A percentile compares a stretch with the other conserved stretches of the same genome.
These are phyloP conservation scores for Hypomyces perniciosus DNA, from an alignment of 2,329 filamentous ascomycete species.

Conservation along the genomic window DNA sequence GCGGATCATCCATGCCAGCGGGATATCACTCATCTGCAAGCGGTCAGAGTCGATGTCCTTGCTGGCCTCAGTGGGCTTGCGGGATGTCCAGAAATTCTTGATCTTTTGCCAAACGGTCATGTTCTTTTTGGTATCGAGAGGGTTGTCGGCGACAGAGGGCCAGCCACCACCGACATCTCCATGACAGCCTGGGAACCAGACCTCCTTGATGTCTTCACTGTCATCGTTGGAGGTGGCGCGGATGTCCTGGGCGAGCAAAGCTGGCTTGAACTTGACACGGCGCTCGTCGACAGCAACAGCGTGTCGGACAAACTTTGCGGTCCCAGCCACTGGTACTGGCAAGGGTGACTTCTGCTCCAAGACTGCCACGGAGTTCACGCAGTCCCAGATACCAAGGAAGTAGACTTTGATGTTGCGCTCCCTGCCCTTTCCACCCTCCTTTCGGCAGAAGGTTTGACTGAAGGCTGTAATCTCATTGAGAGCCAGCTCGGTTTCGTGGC, in stretches of 20 bases:
- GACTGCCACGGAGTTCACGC: slow-evolving; percentile 45
- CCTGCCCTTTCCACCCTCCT: slow-evolving; percentile 19
- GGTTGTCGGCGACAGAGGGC: slow-evolving; percentile 26
- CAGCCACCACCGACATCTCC: slow-evolving; percentile 50
- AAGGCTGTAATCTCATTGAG: slow-evolving; percentile 38
- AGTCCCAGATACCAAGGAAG: slow-evolving; percentile 52
- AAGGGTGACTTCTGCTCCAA: slow-evolving; percentile 33
- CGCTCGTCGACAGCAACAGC: slow-evolving; percentile 49
- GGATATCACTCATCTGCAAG: slow-evolving; percentile 43
- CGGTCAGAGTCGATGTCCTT: slow-evolving; percentile 27
- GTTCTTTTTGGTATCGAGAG: slow-evolving; percentile 19
- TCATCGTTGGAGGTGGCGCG: slow-evolving; percentile 19
- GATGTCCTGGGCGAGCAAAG: slow-evolving; percentile 39
- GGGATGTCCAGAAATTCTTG: slow-evolving; percentile 31
- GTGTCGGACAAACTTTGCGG: slow-evolving; percentile 43
- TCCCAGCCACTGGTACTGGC: slow-evolving; percentile 33
- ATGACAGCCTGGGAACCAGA: slow-evolving; percentile 52
- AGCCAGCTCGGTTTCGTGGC: slow-evolving; percentile 19
- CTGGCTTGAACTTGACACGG: slow-evolving; percentile 49
- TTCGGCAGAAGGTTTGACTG: slow-evolving; percentile 42
- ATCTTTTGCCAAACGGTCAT: slow-evolving; percentile 30
- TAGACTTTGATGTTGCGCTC: slow-evolving; percentile 40
- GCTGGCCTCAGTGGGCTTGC: slow-evolving; percentile 26
- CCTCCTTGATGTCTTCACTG: slow-evolving; percentile 39
- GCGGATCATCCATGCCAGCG: slow-evolving; percentile 47